Percentiles rank a stretch among this genome's conserved stretches.
phyloP scores from a whole-genome alignment of 257 asterid species.

The Sherardia arvensis region DNA sequence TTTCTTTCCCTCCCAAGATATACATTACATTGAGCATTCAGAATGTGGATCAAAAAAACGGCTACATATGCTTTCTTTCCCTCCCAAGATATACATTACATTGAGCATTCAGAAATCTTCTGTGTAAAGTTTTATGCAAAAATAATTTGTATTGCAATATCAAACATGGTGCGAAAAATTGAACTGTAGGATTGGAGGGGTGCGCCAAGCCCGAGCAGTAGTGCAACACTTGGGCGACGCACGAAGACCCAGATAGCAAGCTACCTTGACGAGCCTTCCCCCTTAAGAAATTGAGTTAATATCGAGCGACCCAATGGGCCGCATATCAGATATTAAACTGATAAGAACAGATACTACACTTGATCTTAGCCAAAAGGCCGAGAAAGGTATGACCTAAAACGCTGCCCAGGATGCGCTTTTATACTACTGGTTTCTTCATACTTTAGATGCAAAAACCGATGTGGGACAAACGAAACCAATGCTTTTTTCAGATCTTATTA shows the following conservation, averaged over 20 bases:
- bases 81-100: no score
- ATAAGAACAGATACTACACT: slow-evolving; percentile 44
- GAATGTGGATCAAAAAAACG: slow-evolving; percentile 38
- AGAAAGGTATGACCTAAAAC: slow-evolving; percentile 28
- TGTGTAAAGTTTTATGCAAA: no score
- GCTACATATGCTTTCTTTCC: slow-evolving; percentile 33
- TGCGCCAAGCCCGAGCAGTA: background rate
- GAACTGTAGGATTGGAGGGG: no score
- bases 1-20: slow-evolving; percentile 42
- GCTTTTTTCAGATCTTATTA: no score
- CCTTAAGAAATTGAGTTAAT: slow-evolving; percentile 17
- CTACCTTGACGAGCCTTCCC: background rate
- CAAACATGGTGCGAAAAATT: no score
- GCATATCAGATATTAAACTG: slow-evolving; percentile 36
- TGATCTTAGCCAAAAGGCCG: slow-evolving; percentile 55
- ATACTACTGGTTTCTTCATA: background rate
- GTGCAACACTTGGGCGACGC: background rate
- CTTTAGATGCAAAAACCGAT: no score
- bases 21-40: no score
- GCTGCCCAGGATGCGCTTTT: no score
- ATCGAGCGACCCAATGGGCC: slow-evolving; percentile 12
- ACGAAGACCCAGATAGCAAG: background rate
- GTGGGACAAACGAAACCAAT: background rate
- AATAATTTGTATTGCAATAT: no score
- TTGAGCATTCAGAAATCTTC: no score